Base-by-base conservation (phyloP, 1,284 basidiomycete genomes). In the Malassezia restricta region DNA sequence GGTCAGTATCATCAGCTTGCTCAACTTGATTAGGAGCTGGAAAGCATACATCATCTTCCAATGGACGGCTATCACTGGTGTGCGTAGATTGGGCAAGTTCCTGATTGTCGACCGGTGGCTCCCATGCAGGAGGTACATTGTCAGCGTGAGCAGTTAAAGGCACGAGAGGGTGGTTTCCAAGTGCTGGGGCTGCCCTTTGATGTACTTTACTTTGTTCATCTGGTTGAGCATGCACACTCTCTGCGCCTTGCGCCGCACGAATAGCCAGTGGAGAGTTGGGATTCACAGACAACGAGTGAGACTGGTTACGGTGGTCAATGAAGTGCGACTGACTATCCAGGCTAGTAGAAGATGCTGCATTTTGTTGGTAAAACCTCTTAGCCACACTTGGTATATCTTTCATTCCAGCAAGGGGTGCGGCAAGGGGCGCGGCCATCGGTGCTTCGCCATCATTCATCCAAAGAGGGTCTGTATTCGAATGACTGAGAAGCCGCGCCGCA, bases 231-330 rank as follows among this genome's bases (percentile, higher is more conserved):
- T 47, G 39, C 28, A 53, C 29, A 32, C 44, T 47, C 35, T 37
- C 29, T 20, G 35, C 12, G 8, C 41, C 39, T 17, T 54, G 42
- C 24, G 30, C 20, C 9, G 51, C 51, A 14, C 63, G 55, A 15
- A 58, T 49, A 5, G 61, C 64, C 6, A 66, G 61, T 11, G 62
- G 64, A 3, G 62, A 66, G 46, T 62, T 59, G 6, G 62, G 58
- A 39, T 66, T 56, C 27, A 51, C 30, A 38, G 65, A 63, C 33
- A 65, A 54, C 14, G 63, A 66, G 49, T 65, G 64, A 6, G 65
- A 64, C 45, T 72, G 67, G 44, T 63, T 63, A 44, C 70, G 66
- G 41, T 73, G 70, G 51, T 73, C 70, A 54, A 72, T 72, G 42
- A 65, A 72, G 50, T 72, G 65, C 33, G 57, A 61, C 39, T 66